Percentiles rank a stretch among this genome's conserved stretches.
These are phyloP conservation scores for Emmonsiellopsis sp. DNA, from an alignment of 2,329 filamentous ascomycete genomes.

Conservation along the genomic window DNA sequence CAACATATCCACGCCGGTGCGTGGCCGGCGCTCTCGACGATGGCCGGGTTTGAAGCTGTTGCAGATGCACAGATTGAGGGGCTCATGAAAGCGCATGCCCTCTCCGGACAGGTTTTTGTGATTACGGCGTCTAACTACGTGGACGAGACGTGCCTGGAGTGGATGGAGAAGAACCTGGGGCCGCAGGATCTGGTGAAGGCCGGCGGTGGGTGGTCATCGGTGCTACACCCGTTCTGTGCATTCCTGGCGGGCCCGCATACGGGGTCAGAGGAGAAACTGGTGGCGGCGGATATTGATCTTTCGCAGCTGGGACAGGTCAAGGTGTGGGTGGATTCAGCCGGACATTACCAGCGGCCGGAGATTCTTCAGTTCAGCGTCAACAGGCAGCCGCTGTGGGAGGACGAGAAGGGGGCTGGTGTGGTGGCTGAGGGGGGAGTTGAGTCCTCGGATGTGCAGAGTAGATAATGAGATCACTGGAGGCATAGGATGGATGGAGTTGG, in stretches of 20 bases:
- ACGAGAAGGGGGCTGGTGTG: constrained; percentile 14
- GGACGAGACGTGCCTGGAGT: constrained; percentile 33
- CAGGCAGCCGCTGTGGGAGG: constrained; percentile 20
- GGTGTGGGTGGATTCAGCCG: constrained; percentile 29
- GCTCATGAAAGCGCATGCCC: constrained; percentile 38
- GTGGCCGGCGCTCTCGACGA: constrained; percentile 22
- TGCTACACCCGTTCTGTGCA: constrained; percentile 27
- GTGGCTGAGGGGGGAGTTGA: neutral
- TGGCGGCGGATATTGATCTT: constrained; percentile 28
- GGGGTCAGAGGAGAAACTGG: constrained; percentile 24
- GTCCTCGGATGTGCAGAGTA: neutral
- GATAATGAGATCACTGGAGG: neutral
- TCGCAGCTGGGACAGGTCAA: constrained; percentile 24
- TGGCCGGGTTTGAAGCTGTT: constrained; percentile 30
- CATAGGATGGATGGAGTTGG: too few relatives aligned
- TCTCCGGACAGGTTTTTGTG: constrained; percentile 39
- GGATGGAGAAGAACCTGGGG: constrained; percentile 30
- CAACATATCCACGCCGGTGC: constrained; percentile 24
- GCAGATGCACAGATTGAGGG: constrained; percentile 40
- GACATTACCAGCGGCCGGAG: constrained; percentile 29
- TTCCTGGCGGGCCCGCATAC: constrained; percentile 27
- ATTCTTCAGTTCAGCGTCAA: constrained; percentile 26
- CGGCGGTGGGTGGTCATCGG: constrained; percentile 27
- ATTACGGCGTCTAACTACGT: constrained; percentile 36
- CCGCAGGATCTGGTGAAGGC: constrained; percentile 24